Conservation (phyloP, 202 grass and related monocot genomes). For the Schoenoplectus tabernaemontani region DNA sequence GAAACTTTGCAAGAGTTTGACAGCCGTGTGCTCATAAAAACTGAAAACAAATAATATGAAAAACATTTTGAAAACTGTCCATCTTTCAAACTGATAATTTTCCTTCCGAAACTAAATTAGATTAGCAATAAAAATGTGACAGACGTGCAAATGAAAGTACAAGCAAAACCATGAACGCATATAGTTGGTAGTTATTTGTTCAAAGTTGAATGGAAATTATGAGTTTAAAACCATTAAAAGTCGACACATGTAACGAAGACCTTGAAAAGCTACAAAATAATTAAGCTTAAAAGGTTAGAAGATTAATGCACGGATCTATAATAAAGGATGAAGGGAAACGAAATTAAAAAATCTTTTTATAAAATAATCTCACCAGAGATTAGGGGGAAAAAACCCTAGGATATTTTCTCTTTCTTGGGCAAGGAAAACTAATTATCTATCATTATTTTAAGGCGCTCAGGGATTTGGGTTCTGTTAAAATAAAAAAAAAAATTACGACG, state of each 20-base stretch:
- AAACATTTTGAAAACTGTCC: not conserved
- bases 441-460: not conserved
- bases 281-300: not conserved
- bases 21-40: not conserved
- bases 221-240: slow-evolving; percentile 1
- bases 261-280: not conserved
- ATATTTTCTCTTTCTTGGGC: not conserved
- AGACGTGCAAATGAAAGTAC: not conserved
- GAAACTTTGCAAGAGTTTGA: not conserved
- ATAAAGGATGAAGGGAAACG: not conserved
- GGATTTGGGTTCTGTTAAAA: not conserved
- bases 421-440: not conserved
- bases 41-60: not conserved
- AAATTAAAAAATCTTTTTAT: not conserved
- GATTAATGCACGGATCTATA: not conserved
- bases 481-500: not conserved
- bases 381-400: not conserved
- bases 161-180: slow-evolving; percentile 19
- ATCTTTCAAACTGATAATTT: not conserved
- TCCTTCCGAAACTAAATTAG: not conserved
- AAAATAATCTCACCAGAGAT: not conserved
- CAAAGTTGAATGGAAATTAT: not conserved
- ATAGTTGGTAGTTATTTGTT: not conserved
- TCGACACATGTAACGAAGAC: not conserved
- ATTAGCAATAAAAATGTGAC: slow-evolving; percentile 8